These are phyloP conservation scores for Fusarium sp. DNA, from an alignment of 2,329 filamentous ascomycete genomes.

Conservation along the genomic window DNA sequence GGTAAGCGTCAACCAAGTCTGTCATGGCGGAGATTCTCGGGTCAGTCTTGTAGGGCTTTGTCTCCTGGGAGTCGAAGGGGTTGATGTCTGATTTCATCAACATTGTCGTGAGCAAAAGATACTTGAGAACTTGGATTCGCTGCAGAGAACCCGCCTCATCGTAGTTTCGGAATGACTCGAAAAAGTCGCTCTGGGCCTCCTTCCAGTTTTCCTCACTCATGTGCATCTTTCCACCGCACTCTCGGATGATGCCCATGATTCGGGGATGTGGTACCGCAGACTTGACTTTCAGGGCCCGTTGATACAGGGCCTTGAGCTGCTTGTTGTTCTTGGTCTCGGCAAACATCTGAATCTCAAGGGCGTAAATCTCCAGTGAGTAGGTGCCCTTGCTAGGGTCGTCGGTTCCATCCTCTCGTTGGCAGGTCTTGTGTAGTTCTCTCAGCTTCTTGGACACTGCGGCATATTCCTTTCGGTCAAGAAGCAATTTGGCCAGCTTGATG, in stretches of 20 bases:
- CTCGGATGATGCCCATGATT: slow-evolving; percentile 98
- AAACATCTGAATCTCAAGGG: slow-evolving; percentile 98
- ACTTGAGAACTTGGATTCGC: slow-evolving; percentile 96
- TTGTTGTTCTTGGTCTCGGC: slow-evolving; percentile 98
- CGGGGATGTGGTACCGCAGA: slow-evolving; percentile 99
- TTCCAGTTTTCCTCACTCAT: slow-evolving; percentile 99
- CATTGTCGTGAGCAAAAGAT: slow-evolving; percentile 96
- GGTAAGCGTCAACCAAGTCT: slow-evolving; percentile 94
- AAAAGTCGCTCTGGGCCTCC: slow-evolving; percentile 96
- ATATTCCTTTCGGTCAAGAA: slow-evolving; percentile 93
- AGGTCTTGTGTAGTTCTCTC: slow-evolving; percentile 87
- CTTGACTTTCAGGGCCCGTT: slow-evolving; percentile 88
- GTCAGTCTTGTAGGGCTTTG: slow-evolving; percentile 97
- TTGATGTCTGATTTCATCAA: slow-evolving; percentile 99
- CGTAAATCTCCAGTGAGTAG: slow-evolving; percentile 94
- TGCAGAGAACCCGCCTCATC: slow-evolving; percentile 97
- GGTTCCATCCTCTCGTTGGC: slow-evolving; percentile 85
- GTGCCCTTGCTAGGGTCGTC: slow-evolving; percentile 97
- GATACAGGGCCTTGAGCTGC: slow-evolving; percentile 91
- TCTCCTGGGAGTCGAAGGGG: slow-evolving; percentile 98
- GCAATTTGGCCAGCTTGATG: slow-evolving; percentile 92
- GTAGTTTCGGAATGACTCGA: slow-evolving; percentile 98
- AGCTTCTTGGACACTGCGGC: slow-evolving; percentile 82
- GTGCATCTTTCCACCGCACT: slow-evolving; percentile 99
- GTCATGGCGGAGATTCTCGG: slow-evolving; percentile 97